Evolutionary conservation across 1,284 basidiomycete species (phyloP).

Genomic region (Athelia sp.): DNA sequence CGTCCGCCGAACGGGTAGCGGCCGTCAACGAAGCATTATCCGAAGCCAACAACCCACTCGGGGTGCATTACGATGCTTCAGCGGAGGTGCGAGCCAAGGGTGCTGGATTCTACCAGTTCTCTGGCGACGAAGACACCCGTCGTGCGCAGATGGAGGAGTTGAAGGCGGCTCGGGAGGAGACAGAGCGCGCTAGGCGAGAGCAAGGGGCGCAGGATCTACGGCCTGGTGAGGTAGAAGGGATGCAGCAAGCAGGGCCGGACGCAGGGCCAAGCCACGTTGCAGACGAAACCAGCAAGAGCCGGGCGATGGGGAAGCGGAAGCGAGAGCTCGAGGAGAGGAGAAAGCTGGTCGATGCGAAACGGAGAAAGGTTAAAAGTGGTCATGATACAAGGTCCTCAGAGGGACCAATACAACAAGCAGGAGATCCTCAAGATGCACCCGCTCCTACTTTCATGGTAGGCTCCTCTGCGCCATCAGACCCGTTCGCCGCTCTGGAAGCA

Average conservation of each 20-base stretch:
- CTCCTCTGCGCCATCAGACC: slow-evolving; percentile 26
- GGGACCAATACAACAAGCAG: background rate
- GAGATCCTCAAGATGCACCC: background rate
- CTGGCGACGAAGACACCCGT: slow-evolving; percentile 73
- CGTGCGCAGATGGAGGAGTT: slow-evolving; percentile 77
- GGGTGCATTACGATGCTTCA: slow-evolving; percentile 78
- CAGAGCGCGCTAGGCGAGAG: slow-evolving; percentile 58
- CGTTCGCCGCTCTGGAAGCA: slow-evolving; percentile 47
- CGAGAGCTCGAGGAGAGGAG: slow-evolving; percentile 74
- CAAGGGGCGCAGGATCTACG: slow-evolving; percentile 51
- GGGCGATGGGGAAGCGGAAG: slow-evolving; percentile 76
- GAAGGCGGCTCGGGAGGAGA: slow-evolving; percentile 62
- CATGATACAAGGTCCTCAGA: slow-evolving; percentile 4
- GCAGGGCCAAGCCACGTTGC: slow-evolving; percentile 1
- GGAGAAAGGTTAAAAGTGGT: slow-evolving; percentile 49
- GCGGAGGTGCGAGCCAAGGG: slow-evolving; percentile 84
- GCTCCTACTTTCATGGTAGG: slow-evolving; percentile 4
- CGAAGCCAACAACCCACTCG: slow-evolving; percentile 71
- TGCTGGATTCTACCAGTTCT: slow-evolving; percentile 88
- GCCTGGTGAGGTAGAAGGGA: slow-evolving; percentile 65
- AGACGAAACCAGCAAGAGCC: slow-evolving; percentile 33
- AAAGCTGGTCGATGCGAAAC: slow-evolving; percentile 74
- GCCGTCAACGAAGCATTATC: slow-evolving; percentile 71
- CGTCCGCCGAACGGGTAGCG: slow-evolving; percentile 72
- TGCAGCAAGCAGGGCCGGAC: slow-evolving; percentile 36